A percentile compares a stretch with the other conserved stretches of the same genome.
Evolutionary conservation across 805 yeast species (phyloP).

Genomic region (Ogataea dorogensis): DNA sequence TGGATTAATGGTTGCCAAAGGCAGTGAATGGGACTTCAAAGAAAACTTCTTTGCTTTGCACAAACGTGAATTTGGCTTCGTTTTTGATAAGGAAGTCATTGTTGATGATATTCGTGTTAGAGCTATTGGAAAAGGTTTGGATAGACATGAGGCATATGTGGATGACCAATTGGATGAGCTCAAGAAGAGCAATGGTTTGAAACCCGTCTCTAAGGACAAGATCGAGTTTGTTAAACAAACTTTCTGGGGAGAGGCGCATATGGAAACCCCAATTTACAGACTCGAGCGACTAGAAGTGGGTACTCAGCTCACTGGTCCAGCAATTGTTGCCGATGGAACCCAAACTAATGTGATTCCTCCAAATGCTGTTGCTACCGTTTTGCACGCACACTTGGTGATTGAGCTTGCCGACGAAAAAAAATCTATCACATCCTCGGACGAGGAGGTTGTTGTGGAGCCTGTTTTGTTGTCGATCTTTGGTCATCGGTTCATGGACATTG

Average conservation of each 20-base stretch:
- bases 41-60: slow-evolving; percentile 54
- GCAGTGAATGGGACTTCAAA: slow-evolving; percentile 34
- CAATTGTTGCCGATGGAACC: slow-evolving; percentile 74
- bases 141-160: slow-evolving; percentile 38
- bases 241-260: slow-evolving; percentile 55
- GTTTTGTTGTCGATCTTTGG: slow-evolving; percentile 73
- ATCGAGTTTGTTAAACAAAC: slow-evolving; percentile 43
- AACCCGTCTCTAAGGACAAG: slow-evolving; percentile 26
- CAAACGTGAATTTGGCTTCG: slow-evolving; percentile 71
- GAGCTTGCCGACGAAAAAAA: slow-evolving; percentile 16
- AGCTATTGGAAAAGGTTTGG: slow-evolving; percentile 61
- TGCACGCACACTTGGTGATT: slow-evolving; percentile 62
- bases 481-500: slow-evolving; percentile 85
- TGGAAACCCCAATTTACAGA: slow-evolving; percentile 52
- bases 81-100: slow-evolving; percentile 53
- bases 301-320: slow-evolving; percentile 61
- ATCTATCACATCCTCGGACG: slow-evolving; percentile 13
- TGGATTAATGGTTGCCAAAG: slow-evolving; percentile 60
- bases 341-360: slow-evolving; percentile 79
- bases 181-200: slow-evolving; percentile 19
- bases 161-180: slow-evolving; percentile 53
- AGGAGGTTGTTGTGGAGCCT: slow-evolving; percentile 52
- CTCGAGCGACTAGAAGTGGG: slow-evolving; percentile 57
- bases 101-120: slow-evolving; percentile 76
- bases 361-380: slow-evolving; percentile 50